These are phyloP conservation scores for Glebionis coronaria DNA, from an alignment of 129 eudicot species.

Conservation along the genomic window DNA sequence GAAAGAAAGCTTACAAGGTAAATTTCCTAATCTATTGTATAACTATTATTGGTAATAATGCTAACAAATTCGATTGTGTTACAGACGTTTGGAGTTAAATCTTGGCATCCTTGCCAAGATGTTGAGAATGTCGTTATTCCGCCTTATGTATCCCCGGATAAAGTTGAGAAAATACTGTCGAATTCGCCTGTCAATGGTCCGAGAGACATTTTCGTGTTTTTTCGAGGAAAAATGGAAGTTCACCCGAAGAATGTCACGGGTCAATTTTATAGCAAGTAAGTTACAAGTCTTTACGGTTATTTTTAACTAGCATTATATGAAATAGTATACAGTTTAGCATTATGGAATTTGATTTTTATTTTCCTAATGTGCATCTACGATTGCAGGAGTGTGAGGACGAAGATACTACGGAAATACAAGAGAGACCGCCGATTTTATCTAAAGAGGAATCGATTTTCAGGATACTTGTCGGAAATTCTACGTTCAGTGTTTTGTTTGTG, in stretches of 20 bases:
- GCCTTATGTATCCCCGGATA: constrained; percentile 63
- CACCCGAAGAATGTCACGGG: constrained; percentile 89
- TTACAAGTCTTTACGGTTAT: neutral
- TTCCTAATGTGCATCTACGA: neutral
- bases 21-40: too few relatives aligned
- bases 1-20: too few relatives aligned
- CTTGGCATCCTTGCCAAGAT: constrained; percentile 76
- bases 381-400: constrained; percentile 64
- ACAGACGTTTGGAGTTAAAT: constrained; percentile 81
- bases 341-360: too few relatives aligned
- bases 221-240: constrained; percentile 88
- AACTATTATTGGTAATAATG: too few relatives aligned
- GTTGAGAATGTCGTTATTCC: constrained; percentile 76
- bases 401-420: constrained; percentile 53
- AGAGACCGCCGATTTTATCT: constrained; percentile 65
- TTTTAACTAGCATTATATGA: neutral
- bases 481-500: constrained; percentile 80
- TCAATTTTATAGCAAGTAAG: constrained; percentile 83
- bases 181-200: constrained; percentile 48
- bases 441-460: constrained; percentile 54
- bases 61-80: constrained; percentile 61
- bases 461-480: constrained; percentile 70
- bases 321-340: too few relatives aligned
- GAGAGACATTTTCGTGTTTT: constrained; percentile 77
- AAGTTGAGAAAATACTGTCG: constrained; percentile 39